Conservation (phyloP, 2,329 filamentous ascomycete genomes). For the Aspergillus sergii region DNA sequence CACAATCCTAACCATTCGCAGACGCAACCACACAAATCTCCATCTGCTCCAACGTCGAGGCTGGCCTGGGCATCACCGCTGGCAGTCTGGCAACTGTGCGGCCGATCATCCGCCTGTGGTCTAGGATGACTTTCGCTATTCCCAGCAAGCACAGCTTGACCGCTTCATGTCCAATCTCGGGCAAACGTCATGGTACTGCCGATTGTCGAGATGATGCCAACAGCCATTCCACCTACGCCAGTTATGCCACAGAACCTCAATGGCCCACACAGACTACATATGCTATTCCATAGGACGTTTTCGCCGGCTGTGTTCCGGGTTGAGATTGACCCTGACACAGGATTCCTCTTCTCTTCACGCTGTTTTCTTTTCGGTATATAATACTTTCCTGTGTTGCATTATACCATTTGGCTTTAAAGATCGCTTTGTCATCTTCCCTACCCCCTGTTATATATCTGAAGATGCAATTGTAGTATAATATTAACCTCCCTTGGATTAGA, state of each 20-base stretch:
- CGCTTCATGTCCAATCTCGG: not conserved
- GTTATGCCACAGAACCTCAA: not conserved
- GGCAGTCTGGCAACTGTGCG: constrained; percentile 14
- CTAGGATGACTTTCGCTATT: not conserved
- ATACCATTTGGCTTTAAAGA: not conserved
- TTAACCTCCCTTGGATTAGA: not conserved
- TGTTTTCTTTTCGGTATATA: not conserved
- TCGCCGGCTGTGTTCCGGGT: not conserved
- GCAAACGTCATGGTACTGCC: not conserved
- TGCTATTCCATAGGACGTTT: not conserved
- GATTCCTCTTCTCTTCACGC: not conserved
- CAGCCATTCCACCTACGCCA: not conserved
- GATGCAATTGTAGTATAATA: not conserved
- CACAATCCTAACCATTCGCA: constrained; percentile 5
- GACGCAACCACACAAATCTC: constrained; percentile 48
- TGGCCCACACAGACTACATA: not conserved
- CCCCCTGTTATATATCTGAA: not conserved
- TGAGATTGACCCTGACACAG: no score
- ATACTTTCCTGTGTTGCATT: not conserved
- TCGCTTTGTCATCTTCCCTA: not conserved
- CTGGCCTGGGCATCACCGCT: constrained; percentile 40
- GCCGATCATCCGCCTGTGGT: constrained; percentile 29
- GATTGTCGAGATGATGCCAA: not conserved
- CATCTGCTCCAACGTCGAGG: constrained; percentile 40
- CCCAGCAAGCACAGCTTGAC: not conserved